These are phyloP conservation scores for Alternaria brassicae DNA, from an alignment of 2,329 filamentous ascomycete genomes.

Conservation along the genomic window DNA sequence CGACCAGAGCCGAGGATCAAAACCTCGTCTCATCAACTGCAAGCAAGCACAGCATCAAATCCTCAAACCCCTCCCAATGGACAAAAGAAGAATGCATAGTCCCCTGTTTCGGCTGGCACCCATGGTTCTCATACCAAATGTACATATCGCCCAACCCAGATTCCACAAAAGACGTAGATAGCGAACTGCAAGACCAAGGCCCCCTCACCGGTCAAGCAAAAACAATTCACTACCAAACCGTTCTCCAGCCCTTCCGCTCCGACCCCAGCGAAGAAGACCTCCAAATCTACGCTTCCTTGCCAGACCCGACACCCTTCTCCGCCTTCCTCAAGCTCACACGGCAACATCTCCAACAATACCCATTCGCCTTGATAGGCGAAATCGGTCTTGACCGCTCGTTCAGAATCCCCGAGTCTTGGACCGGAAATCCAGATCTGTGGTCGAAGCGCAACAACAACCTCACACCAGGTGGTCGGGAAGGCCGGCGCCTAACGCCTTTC, in stretches of 20 bases:
- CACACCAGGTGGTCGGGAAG: constrained; percentile 75
- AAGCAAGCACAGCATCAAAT: constrained; percentile 59
- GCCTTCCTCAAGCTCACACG: constrained; percentile 65
- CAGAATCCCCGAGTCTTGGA: constrained; percentile 70
- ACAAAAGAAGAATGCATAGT: constrained; percentile 58
- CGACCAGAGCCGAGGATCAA: constrained; percentile 78
- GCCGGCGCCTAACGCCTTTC: constrained; percentile 70
- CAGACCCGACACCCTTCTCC: constrained; percentile 67
- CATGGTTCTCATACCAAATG: constrained; percentile 83
- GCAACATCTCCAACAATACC: constrained; percentile 62
- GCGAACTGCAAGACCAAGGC: constrained; percentile 45
- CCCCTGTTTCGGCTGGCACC: constrained; percentile 86
- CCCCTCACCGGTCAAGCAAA: constrained; percentile 57
- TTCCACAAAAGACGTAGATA: background rate
- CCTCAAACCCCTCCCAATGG: constrained; percentile 33
- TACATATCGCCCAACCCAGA: constrained; percentile 53
- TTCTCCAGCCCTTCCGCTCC: constrained; percentile 61
- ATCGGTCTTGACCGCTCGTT: constrained; percentile 80
- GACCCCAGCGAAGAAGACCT: constrained; percentile 50
- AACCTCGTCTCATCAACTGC: constrained; percentile 71
- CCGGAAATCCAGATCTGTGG: constrained; percentile 40
- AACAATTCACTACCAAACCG: constrained; percentile 69
- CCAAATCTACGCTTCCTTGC: constrained; percentile 58
- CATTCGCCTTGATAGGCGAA: constrained; percentile 75
- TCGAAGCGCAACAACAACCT: constrained; percentile 57